Evolutionary conservation across 352 stramenopile genomes (phyloP).

Genomic region (Globisporangium paddicum): DNA sequence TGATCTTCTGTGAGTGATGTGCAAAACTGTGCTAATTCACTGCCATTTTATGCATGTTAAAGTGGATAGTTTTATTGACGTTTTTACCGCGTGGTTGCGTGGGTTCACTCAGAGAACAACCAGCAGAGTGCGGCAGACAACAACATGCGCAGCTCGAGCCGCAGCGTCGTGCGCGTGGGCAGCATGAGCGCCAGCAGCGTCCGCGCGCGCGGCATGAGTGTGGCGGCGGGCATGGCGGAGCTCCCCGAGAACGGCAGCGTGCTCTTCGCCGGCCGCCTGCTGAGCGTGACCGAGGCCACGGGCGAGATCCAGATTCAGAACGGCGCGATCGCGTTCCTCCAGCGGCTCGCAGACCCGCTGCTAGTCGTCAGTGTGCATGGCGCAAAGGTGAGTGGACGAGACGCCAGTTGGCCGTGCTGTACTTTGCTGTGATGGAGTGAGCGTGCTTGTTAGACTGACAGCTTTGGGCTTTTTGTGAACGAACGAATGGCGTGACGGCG

Average conservation of each 20-base stretch:
- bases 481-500: background rate
- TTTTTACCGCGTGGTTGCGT: no score
- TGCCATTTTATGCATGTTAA: no score
- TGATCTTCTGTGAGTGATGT: no score
- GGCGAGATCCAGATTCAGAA: conserved; percentile 66
- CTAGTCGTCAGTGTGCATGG: conserved; percentile 70
- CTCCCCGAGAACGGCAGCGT: conserved; percentile 24
- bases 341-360: conserved; percentile 60
- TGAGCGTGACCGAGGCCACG: conserved; percentile 41
- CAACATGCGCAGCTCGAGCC: background rate
- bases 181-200: conserved; percentile 2
- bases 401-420: background rate
- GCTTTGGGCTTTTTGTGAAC: no score
- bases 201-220: conserved; percentile 2
- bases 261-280: conserved; percentile 61
- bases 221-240: conserved; percentile 1
- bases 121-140: no score
- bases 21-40: no score
- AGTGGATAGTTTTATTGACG: no score
- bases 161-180: conserved; percentile 17
- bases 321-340: conserved; percentile 66
- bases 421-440: background rate
- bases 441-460: background rate
- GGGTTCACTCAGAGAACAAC: no score
- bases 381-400: conserved; percentile 19